A percentile compares a stretch with the other conserved stretches of the same genome.
phyloP scores from a whole-genome alignment of 441 rosid species.

The Adansonia madagascariensis region DNA sequence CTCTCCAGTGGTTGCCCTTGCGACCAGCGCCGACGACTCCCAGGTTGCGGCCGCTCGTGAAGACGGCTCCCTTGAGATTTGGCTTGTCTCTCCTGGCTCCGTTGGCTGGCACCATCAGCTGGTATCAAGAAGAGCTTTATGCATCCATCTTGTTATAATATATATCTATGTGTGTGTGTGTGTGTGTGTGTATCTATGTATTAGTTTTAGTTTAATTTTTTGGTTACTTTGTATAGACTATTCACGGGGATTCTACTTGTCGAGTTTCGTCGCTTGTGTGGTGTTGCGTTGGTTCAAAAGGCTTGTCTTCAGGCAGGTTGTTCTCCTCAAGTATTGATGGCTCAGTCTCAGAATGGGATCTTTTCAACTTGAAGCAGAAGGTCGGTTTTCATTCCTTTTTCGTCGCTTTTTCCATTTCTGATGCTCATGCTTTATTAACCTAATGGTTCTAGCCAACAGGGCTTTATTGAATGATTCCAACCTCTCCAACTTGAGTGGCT shows the following conservation, averaged over 20 bases:
- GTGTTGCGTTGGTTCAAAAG: slow-evolving; percentile 56
- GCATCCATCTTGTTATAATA: not conserved
- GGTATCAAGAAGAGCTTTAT: slow-evolving; percentile 42
- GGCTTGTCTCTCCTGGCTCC: slow-evolving; percentile 92
- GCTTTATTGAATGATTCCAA: not conserved
- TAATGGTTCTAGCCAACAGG: not conserved
- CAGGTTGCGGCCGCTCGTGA: slow-evolving; percentile 91
- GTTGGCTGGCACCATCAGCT: slow-evolving; percentile 96
- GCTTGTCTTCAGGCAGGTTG: slow-evolving; percentile 58
- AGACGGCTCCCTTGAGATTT: slow-evolving; percentile 87
- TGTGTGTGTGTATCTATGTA: not conserved
- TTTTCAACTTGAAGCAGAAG: slow-evolving; percentile 83
- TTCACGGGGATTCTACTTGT: slow-evolving; percentile 78
- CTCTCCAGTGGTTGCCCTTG: slow-evolving; percentile 82
- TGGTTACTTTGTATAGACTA: slow-evolving; percentile 45
- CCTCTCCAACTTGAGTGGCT: not conserved
- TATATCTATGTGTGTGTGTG: no score
- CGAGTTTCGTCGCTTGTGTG: slow-evolving; percentile 80
- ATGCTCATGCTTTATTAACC: not conserved
- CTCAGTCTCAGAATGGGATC: slow-evolving; percentile 87
- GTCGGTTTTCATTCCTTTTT: slow-evolving; percentile 36
- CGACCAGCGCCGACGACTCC: slow-evolving; percentile 70
- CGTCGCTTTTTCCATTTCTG: not conserved
- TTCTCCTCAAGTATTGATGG: slow-evolving; percentile 90
- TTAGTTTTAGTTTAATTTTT: slow-evolving; percentile 4